phyloP scores from a whole-genome alignment of 2,329 filamentous ascomycete species.

The Cercospora sesami region DNA sequence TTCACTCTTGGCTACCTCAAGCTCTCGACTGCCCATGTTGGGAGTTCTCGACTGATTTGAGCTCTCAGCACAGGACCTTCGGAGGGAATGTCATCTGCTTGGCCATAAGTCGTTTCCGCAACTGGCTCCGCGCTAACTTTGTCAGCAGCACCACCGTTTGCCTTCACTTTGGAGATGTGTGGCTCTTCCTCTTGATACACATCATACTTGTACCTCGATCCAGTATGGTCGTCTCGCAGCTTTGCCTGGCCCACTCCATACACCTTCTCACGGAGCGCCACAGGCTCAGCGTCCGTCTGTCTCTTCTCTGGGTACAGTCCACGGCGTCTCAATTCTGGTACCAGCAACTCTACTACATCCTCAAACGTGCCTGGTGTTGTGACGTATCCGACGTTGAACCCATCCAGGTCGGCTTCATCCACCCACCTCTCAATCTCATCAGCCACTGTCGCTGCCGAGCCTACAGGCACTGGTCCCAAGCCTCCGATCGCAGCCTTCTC shows the following conservation, averaged over 20 bases:
- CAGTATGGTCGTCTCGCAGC: constrained; percentile 60
- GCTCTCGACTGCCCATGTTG: background rate
- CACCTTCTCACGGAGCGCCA: constrained; percentile 54
- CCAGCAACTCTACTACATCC: constrained; percentile 52
- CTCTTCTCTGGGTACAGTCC: constrained; percentile 32
- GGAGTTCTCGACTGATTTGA: background rate
- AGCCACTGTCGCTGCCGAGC: constrained; percentile 48
- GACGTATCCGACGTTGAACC: constrained; percentile 49
- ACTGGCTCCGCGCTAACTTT: background rate
- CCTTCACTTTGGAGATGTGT: background rate
- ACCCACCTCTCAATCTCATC: constrained; percentile 53
- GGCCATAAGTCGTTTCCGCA: background rate
- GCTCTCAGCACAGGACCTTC: constrained; percentile 5
- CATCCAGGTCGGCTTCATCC: constrained; percentile 46
- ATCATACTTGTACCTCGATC: constrained; percentile 62
- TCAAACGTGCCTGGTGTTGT: constrained; percentile 56
- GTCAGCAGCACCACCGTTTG: background rate
- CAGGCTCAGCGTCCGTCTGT: constrained; percentile 26
- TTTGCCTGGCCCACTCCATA: constrained; percentile 61
- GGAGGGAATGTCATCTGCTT: background rate
- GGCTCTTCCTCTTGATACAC: constrained; percentile 57
- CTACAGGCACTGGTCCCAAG: constrained; percentile 51
- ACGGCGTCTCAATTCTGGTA: constrained; percentile 50
- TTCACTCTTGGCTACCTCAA: background rate
- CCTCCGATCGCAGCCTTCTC: constrained; percentile 53